phyloP scores from a whole-genome alignment of 2,329 filamentous ascomycete genomes.

The Lojkania enalia region DNA sequence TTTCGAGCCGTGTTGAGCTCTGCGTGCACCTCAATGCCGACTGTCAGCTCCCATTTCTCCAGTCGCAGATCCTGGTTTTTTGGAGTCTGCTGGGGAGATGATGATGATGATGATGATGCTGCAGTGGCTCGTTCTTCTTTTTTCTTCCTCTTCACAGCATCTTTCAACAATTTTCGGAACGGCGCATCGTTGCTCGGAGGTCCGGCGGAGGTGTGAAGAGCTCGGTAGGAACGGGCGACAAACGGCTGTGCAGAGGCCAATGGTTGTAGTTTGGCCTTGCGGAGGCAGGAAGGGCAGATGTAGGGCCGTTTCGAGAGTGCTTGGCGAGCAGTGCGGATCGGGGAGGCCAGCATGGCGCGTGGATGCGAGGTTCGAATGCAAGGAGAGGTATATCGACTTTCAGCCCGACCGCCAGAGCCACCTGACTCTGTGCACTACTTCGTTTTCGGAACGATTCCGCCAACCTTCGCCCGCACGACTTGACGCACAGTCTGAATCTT shows the following conservation, averaged over 20 bases:
- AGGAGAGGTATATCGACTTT: no score
- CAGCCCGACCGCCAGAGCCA: no score
- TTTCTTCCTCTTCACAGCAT: slow-evolving; percentile 41
- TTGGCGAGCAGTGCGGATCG: slow-evolving; percentile 23
- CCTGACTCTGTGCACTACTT: no score
- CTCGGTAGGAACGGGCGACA: slow-evolving; percentile 12
- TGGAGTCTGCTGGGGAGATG: slow-evolving; percentile 13
- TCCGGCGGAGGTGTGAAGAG: slow-evolving; percentile 29
- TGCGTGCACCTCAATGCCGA: slow-evolving; percentile 96
- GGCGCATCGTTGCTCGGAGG: slow-evolving; percentile 31
- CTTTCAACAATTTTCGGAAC: slow-evolving; percentile 44
- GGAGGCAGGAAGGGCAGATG: slow-evolving; percentile 36
- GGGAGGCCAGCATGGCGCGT: slow-evolving; percentile 35
- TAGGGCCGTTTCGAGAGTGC: slow-evolving; percentile 28
- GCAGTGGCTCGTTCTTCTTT: slow-evolving; percentile 18
- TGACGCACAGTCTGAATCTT: no score
- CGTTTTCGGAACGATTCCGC: no score
- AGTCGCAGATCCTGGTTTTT: slow-evolving; percentile 27
- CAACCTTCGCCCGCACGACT: no score
- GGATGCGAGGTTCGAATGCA: no score
- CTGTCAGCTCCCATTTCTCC: slow-evolving; percentile 84
- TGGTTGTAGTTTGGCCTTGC: slow-evolving; percentile 20
- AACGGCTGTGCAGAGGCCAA: slow-evolving; percentile 11
- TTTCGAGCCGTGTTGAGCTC: slow-evolving; percentile 89
- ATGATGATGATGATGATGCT: slow-evolving; percentile 5